phyloP scores from a whole-genome alignment of 148 eudicot species.

The Nepenthes gracilis region DNA sequence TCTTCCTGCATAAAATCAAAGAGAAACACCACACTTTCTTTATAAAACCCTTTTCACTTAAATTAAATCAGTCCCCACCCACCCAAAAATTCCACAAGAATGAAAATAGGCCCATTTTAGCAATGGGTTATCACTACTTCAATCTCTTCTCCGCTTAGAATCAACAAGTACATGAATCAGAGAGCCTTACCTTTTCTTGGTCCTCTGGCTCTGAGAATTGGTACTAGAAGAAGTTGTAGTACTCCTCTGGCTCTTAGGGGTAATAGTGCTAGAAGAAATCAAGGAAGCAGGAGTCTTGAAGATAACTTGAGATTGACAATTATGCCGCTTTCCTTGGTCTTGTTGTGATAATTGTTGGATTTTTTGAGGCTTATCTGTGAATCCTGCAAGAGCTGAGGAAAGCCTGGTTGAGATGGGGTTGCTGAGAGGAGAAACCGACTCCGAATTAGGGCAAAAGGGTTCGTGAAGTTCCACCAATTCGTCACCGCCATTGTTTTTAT shows the following conservation, averaged over 20 bases:
- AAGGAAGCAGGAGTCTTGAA: constrained; percentile 7
- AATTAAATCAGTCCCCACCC: too few relatives aligned
- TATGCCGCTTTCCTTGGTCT: constrained; percentile 14
- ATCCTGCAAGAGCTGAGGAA: not conserved
- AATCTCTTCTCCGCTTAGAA: too few relatives aligned
- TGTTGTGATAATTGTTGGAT: not conserved
- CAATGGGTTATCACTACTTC: not conserved
- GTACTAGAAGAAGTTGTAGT: not conserved
- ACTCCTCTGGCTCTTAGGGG: constrained; percentile 11
- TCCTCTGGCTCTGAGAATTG: constrained; percentile 7
- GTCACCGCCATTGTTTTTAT: not conserved
- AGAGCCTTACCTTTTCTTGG: constrained; percentile 53
- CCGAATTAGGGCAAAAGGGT: not conserved
- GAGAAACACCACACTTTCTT: not conserved
- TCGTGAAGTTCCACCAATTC: not conserved
- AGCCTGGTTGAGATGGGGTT: constrained; percentile 10
- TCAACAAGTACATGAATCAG: not conserved
- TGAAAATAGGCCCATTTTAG: not conserved
- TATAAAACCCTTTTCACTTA: not conserved
- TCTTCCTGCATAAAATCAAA: constrained; percentile 33
- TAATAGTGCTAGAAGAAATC: not conserved
- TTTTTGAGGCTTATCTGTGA: not conserved
- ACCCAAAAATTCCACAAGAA: not conserved
- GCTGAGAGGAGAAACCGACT: not conserved
- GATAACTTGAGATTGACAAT: constrained; percentile 18